Evolutionary conservation across 106 monocot genomes (phyloP), one percentile per base, ranked within the genome.

Genomic region (Dioscorea alata): DNA sequence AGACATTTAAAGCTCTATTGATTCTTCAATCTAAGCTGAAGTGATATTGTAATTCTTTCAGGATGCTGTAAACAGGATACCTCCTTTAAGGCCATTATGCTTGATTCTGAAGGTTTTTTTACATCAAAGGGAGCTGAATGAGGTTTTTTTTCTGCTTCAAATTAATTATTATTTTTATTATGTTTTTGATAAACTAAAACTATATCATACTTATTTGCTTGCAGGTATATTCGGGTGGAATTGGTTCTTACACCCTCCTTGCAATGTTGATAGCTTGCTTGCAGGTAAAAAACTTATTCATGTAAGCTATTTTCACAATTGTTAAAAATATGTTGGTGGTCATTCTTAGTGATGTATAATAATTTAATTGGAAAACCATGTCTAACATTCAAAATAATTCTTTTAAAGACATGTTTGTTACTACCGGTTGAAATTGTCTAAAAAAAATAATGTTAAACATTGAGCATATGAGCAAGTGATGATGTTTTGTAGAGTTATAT

Each of bases 91-190:
- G 48, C 91, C 88, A 13, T 73, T 96, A 49, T 91, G 86, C 71
- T 54, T 96, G 77, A 80, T 96, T 82, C 74, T 96, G 52, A 96
- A 96, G 73, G 83, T 96, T 70, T 96, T 96, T 63, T 70, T 96
- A 25, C 91, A 96, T 51, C 95, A 96, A 73, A 91, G 95, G 71
- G 95, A 96, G 74, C 76, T 96, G 61, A 96, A 96, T 80, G 95
- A 96, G 95, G 95, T 96, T 49, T 60, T 49, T 60, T 1, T 19
- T 42, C 19, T 2, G 7, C 34, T 70, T 25, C 49, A 13, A 25
- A 2, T 28, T 8, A 28, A 71, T 32, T 4, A 18, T 50, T 23
- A 8, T 1, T 15, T 10, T 49, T 9, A 13, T 69, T 58, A 20
- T 12, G 21, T 51, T 63, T 48, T 59, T 14, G 17, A 23, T 64